phyloP scores from a whole-genome alignment of 1,139 yeast genomes.

The Arxiozyma heterogenica region DNA sequence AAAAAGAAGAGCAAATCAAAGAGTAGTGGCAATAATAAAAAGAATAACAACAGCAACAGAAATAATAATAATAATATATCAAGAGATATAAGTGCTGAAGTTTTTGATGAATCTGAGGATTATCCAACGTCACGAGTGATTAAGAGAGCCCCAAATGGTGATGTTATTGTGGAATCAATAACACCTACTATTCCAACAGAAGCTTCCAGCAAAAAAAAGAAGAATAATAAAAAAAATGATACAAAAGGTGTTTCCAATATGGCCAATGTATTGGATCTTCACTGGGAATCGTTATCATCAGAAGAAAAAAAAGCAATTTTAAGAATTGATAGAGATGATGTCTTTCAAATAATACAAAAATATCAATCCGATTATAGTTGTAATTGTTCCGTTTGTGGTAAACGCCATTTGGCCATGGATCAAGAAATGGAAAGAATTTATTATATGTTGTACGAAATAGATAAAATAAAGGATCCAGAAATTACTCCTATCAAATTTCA shows the following conservation, averaged over 20 bases:
- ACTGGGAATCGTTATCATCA: conserved; percentile 63
- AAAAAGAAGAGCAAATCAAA: conserved; percentile 26
- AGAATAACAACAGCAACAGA: background rate
- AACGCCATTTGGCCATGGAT: conserved; percentile 63
- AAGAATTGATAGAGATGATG: conserved; percentile 60
- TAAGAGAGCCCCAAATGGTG: conserved; percentile 66
- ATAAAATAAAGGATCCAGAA: conserved; percentile 27
- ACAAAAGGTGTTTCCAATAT: conserved; percentile 19
- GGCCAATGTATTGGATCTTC: conserved; percentile 24
- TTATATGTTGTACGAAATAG: conserved; percentile 36
- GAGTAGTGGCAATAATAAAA: conserved; percentile 8
- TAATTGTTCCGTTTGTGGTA: conserved; percentile 73
- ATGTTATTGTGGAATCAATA: conserved; percentile 48
- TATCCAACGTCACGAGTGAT: conserved; percentile 68
- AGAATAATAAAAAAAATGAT: conserved; percentile 38
- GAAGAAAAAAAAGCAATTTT: conserved; percentile 56
- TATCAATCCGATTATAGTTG: conserved; percentile 49
- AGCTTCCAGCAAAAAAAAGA: conserved; percentile 31
- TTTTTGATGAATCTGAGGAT: conserved; percentile 50
- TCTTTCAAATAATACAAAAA: conserved; percentile 53
- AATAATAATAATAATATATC: background rate
- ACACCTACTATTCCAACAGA: conserved; percentile 3
- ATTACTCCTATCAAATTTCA: conserved; percentile 30
- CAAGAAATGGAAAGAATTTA: conserved; percentile 73
- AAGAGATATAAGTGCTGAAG: conserved; percentile 32